Conservation (phyloP, 192 early-diverging fungal genomes). For the Coemansia sp. region DNA sequence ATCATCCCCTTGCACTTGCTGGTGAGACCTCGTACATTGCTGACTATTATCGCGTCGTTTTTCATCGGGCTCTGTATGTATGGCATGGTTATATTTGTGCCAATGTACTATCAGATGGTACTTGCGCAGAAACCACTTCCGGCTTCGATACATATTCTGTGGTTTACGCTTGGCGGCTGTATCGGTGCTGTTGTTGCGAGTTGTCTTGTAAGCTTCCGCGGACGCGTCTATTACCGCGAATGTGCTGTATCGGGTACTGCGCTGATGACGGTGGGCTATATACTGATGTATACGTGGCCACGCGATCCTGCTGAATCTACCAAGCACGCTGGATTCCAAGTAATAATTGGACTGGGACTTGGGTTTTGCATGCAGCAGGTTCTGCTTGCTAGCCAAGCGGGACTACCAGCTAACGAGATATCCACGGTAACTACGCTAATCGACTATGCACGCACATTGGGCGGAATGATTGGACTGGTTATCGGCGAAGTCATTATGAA, state of each 20-base stretch:
- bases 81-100: constrained; percentile 52
- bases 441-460: constrained; percentile 50
- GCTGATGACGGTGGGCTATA: constrained; percentile 42
- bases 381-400: constrained; percentile 42
- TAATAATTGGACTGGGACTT: constrained; percentile 42
- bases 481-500: constrained; percentile 50
- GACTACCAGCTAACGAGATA: constrained; percentile 36
- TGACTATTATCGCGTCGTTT: constrained; percentile 28
- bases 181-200: constrained; percentile 28
- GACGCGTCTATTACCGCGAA: constrained; percentile 38
- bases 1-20: constrained; percentile 53
- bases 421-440: constrained; percentile 51
- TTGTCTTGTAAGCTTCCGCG: constrained; percentile 20
- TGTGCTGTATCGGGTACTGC: constrained; percentile 40
- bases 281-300: constrained; percentile 46
- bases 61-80: constrained; percentile 50
- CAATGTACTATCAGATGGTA: constrained; percentile 46
- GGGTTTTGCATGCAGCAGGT: constrained; percentile 54
- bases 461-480: constrained; percentile 54
- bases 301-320: constrained; percentile 7
- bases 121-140: constrained; percentile 18
- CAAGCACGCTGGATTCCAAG: constrained; percentile 32
- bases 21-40: constrained; percentile 24
- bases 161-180: constrained; percentile 34
- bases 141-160: constrained; percentile 37